These are phyloP conservation scores for Anastatica hierochuntica DNA, from an alignment of 345 rosid genomes.

Conservation along the genomic window DNA sequence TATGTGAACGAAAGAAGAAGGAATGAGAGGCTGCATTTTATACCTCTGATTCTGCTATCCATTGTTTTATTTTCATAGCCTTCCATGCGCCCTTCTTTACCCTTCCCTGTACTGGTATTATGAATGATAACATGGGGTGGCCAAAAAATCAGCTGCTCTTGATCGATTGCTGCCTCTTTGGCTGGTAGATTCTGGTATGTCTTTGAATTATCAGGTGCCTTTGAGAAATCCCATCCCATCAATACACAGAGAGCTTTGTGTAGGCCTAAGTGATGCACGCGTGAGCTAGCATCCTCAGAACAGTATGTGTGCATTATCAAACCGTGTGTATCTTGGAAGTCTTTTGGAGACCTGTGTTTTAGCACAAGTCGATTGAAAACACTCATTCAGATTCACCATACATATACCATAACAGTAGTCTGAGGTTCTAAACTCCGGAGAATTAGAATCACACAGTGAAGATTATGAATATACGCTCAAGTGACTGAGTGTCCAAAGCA, in stretches of 20 bases:
- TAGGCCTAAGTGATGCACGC: constrained; percentile 86
- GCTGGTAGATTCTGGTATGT: constrained; percentile 67
- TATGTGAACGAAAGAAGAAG: constrained; percentile 24
- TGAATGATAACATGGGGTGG: constrained; percentile 90
- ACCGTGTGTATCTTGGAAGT: constrained; percentile 78
- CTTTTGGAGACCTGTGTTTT: constrained; percentile 85
- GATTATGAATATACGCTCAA: background rate
- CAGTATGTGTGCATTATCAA: constrained; percentile 88
- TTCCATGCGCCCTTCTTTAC: constrained; percentile 92
- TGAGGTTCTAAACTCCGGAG: constrained; percentile 25
- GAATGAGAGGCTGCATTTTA: constrained; percentile 25
- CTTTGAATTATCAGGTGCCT: constrained; percentile 85
- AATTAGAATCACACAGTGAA: constrained; percentile 5
- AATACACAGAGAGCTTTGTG: constrained; percentile 91
- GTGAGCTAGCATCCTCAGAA: constrained; percentile 66
- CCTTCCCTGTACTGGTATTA: constrained; percentile 87
- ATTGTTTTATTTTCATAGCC: constrained; percentile 95
- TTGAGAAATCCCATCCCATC: constrained; percentile 88
- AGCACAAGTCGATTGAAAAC: constrained; percentile 56
- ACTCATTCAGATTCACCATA: constrained; percentile 39
- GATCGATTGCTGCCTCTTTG: constrained; percentile 68
- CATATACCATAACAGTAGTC: constrained; percentile 18
- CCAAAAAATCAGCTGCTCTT: constrained; percentile 88
- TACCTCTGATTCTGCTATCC: constrained; percentile 95
- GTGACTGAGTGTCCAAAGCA: constrained; percentile 4